Conservation (phyloP, 768 basidiomycete genomes). For the Wakefieldia striispora region DNA sequence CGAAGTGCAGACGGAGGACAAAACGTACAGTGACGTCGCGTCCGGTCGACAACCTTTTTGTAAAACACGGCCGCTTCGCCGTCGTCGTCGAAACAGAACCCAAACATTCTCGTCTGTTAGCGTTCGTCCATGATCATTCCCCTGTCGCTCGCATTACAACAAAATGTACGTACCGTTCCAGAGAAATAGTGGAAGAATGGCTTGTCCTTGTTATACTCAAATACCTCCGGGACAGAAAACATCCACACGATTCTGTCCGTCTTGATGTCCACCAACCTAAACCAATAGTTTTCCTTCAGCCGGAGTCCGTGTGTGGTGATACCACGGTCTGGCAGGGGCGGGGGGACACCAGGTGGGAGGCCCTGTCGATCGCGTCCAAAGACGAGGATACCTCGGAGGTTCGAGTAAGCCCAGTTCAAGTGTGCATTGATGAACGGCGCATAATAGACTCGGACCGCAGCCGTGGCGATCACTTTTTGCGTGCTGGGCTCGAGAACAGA, state of each 20-base stretch:
- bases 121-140: too few species aligned
- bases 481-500: constrained; percentile 38
- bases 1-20: neutral
- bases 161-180: constrained; percentile 61
- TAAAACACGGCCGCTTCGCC: constrained; percentile 55
- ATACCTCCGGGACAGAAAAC: constrained; percentile 57
- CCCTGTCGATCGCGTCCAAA: constrained; percentile 43
- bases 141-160: too few species aligned
- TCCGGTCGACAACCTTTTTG: constrained; percentile 56
- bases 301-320: constrained; percentile 22
- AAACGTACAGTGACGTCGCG: constrained; percentile 40
- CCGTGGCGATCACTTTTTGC: constrained; percentile 51
- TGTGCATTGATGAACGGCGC: constrained; percentile 47
- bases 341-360: constrained; percentile 19
- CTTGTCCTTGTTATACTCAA: constrained; percentile 78
- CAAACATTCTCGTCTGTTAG: constrained; percentile 44
- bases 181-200: constrained; percentile 92
- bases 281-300: constrained; percentile 50
- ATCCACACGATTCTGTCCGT: constrained; percentile 64
- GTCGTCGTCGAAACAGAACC: constrained; percentile 59
- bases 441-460: constrained; percentile 60
- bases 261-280: constrained; percentile 58
- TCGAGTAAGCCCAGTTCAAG: constrained; percentile 58
- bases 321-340: constrained; percentile 17
- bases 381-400: constrained; percentile 56